A percentile compares a stretch with the other conserved stretches of the same genome.
These are phyloP conservation scores for Gorgonomyces haynaldii DNA, from an alignment of 192 early-diverging fungal species.

Conservation along the genomic window DNA sequence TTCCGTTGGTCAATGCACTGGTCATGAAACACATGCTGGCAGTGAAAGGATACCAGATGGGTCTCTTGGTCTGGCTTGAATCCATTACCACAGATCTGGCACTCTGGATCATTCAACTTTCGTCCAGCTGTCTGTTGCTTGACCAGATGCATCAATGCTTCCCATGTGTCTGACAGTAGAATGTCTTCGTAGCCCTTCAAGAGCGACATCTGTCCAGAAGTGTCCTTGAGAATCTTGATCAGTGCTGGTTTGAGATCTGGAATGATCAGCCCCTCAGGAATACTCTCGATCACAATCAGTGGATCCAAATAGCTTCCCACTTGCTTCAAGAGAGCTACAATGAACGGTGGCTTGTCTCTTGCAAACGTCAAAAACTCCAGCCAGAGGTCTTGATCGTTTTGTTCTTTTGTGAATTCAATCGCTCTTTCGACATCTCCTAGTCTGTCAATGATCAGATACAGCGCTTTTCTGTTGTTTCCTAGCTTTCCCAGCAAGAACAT, in stretches of 20 bases:
- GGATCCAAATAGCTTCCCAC: constrained; percentile 81
- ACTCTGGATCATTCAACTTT: neutral
- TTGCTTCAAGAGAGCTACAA: constrained; percentile 82
- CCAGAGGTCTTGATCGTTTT: constrained; percentile 92
- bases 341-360: constrained; percentile 95
- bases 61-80: no score
- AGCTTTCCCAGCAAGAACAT: constrained; percentile 92
- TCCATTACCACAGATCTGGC: neutral
- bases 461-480: constrained; percentile 88
- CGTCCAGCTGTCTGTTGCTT: neutral
- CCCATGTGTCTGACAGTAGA: constrained; percentile 66
- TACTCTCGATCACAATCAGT: constrained; percentile 60
- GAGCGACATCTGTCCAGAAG: constrained; percentile 55
- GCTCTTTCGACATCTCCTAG: constrained; percentile 84
- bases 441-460: constrained; percentile 86
- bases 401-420: constrained; percentile 97
- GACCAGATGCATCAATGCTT: constrained; percentile 2
- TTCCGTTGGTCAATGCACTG: no score
- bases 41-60: no score
- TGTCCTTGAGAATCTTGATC: constrained; percentile 72
- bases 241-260: constrained; percentile 70
- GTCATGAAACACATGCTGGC: no score
- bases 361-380: constrained; percentile 87
- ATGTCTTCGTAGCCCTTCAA: constrained; percentile 86
- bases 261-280: constrained; percentile 69